Evolutionary conservation across 1,284 basidiomycete genomes (phyloP).

Genomic region (Cyathus pygmaeus): DNA sequence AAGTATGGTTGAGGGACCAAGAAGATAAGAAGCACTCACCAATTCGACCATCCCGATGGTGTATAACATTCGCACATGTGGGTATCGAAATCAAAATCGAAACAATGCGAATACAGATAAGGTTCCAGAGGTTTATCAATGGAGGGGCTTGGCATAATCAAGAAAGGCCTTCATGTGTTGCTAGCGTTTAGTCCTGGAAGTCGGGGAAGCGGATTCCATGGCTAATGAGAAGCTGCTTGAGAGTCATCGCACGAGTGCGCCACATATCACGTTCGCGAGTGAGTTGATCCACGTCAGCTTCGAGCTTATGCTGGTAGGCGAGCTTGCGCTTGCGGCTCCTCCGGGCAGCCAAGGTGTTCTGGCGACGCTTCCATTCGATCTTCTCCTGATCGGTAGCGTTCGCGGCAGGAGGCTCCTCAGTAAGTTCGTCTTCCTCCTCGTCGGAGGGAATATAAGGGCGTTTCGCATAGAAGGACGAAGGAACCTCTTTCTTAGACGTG

Average conservation of each 20-base stretch:
- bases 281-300: conserved; percentile 18
- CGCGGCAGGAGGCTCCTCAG: conserved; percentile 46
- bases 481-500: conserved; percentile 46
- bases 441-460: conserved; percentile 47
- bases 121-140: too few relatives aligned
- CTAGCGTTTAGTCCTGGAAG: conserved; percentile 15
- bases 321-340: conserved; percentile 60
- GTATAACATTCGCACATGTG: too few relatives aligned
- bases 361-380: conserved; percentile 80
- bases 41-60: too few relatives aligned
- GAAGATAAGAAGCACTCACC: too few relatives aligned
- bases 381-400: conserved; percentile 71
- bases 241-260: conserved; percentile 25
- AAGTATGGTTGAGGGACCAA: too few relatives aligned
- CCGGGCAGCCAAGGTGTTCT: conserved; percentile 86
- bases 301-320: conserved; percentile 22
- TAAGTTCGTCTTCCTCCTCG: conserved; percentile 60
- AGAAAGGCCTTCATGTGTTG: too few relatives aligned
- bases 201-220: conserved; percentile 23
- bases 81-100: too few relatives aligned
- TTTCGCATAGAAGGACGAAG: conserved; percentile 35
- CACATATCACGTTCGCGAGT: conserved; percentile 25
- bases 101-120: too few relatives aligned
- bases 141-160: too few relatives aligned
- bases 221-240: conserved; percentile 22